Base-by-base conservation (phyloP, 2,329 filamentous ascomycete genomes). In the Paecilomyces formosus region DNA sequence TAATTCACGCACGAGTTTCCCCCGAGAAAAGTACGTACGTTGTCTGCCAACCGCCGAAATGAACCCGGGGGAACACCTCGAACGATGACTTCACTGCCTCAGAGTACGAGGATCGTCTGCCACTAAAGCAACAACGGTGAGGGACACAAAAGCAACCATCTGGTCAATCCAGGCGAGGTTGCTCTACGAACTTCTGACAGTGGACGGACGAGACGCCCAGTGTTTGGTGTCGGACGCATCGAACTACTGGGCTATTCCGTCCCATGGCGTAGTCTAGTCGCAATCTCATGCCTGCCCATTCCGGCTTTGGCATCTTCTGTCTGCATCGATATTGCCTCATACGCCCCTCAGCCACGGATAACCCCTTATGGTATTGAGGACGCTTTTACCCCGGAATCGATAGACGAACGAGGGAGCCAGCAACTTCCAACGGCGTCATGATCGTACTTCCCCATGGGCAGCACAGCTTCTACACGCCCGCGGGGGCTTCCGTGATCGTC, bases 11-110 rank as follows among this genome's bases (percentile, higher is more conserved):
- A 55, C 66, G 65, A 68, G 62, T 61, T 64, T 68, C 57, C 7
- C 1, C 66, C 66, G 66, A 68, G 63, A 59, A 58, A 66, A 67
- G 9, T 50, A 60, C 66, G 65, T 60, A n/a, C n/a, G n/a, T n/a
- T n/a, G n/a, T n/a, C n/a, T 15, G 7, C 1, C 21, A 30, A 39
- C 18, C 2, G 21, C 24, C 39, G 39, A 45, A 45, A 18, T 15
- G 39, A 6, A 45, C 39, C 39, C 39, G 15, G 39, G 6, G 39
- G 18, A 18, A 45, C 24, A 26, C 24, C 24, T 4, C 24, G 24
- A 45, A 9, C 8, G 15, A 8, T 45, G 39, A 39, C 35, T 15
- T 39, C 35, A 39, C 13, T n/a, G 30, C 35, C 35, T n/a, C 35
- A 39, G 35, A 13, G n/a, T n/a, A 45, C 39, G 15, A 45, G 18